Percentiles rank a stretch among this genome's conserved stretches.
Conservation (phyloP, 1,284 basidiomycete species). For the Rhodotorula sp. region DNA sequence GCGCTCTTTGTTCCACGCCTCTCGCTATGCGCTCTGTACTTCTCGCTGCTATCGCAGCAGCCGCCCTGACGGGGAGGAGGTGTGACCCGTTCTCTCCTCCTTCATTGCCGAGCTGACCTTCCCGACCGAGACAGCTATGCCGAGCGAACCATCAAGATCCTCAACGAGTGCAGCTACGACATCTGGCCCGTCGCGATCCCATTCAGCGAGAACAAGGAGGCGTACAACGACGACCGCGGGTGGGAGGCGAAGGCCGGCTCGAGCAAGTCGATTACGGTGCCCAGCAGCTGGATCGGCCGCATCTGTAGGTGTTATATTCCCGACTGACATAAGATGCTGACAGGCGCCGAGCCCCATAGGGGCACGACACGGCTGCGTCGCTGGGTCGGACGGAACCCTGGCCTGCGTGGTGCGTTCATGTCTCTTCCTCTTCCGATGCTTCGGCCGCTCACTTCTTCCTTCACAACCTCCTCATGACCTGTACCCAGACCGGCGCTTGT, state of each 20-base stretch:
- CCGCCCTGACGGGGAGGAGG: background rate
- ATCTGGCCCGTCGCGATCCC: conserved; percentile 14
- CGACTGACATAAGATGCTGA: no score
- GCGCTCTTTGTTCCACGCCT: no score
- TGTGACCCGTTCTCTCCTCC: background rate
- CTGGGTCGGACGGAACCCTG: background rate
- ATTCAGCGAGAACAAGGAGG: background rate
- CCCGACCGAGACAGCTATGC: background rate
- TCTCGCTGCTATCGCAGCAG: background rate
- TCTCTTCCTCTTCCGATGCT: background rate
- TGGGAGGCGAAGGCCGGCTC: conserved; percentile 1
- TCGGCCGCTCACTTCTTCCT: no score
- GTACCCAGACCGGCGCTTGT: conserved; percentile 14
- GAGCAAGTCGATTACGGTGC: conserved; percentile 1
- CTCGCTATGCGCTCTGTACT: background rate
- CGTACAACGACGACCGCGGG: conserved; percentile 4
- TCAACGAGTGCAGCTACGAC: conserved; percentile 18
- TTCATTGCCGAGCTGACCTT: background rate
- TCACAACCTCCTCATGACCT: background rate
- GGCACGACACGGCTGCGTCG: conserved; percentile 18
- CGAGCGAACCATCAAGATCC: conserved; percentile 9
- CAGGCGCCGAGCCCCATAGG: background rate
- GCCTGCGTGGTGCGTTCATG: conserved; percentile 9
- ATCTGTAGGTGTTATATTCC: conserved; percentile 6
- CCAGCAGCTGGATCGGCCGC: conserved; percentile 12